Percentiles rank a stretch among this genome's conserved stretches.
Evolutionary conservation across 176 grass and related monocot genomes (phyloP).

Genomic region (Thinopyrum elongatum): DNA sequence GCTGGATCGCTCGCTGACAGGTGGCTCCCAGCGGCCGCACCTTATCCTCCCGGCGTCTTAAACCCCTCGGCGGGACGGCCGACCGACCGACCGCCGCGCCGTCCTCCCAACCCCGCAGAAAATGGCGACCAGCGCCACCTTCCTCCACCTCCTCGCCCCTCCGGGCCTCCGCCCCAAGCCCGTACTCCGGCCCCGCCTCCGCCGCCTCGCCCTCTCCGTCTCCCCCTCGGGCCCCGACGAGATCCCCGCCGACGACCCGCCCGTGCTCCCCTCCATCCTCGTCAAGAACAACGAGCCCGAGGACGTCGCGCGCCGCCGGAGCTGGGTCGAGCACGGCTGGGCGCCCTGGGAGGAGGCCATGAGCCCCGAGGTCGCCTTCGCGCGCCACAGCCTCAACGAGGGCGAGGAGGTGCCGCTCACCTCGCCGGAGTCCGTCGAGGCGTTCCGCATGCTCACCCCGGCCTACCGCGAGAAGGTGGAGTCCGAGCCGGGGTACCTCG

Average conservation of each 20-base stretch:
- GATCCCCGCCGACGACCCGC: constrained; percentile 47
- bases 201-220: constrained; percentile 29
- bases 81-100: constrained; percentile 13
- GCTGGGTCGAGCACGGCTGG: constrained; percentile 85
- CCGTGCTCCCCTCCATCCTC: constrained; percentile 46
- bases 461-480: constrained; percentile 85
- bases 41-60: constrained; percentile 37
- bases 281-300: constrained; percentile 54
- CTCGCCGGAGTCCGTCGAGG: constrained; percentile 74
- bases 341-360: constrained; percentile 90
- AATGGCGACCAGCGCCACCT: constrained; percentile 49
- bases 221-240: constrained; percentile 55
- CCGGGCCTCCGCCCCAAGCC: constrained; percentile 36
- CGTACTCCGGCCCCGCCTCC: constrained; percentile 1
- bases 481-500: constrained; percentile 67
- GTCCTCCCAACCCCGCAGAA: constrained; percentile 22
- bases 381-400: constrained; percentile 80
- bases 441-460: constrained; percentile 88
- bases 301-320: constrained; percentile 60
- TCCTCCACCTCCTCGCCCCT: constrained; percentile 34
- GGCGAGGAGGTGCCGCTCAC: constrained; percentile 92
- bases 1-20: background rate
- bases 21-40: background rate
- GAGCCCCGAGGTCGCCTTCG: constrained; percentile 82
- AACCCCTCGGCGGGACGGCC: constrained; percentile 23